phyloP scores from a whole-genome alignment of 1,284 basidiomycete species.

The Leucoagaricus sp. region DNA sequence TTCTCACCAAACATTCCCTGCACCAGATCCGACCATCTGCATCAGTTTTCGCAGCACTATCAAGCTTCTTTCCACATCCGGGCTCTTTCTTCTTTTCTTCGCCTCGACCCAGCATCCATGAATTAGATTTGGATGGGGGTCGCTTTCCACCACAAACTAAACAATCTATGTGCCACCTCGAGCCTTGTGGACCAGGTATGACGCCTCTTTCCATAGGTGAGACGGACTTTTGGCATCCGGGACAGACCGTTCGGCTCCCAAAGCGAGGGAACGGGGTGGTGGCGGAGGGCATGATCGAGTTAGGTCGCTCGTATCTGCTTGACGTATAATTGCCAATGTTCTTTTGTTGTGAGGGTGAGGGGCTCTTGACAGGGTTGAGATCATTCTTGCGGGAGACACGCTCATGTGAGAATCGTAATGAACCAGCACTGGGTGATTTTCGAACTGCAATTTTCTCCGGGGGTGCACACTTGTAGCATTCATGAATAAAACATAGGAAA shows the following conservation, averaged over 20 bases:
- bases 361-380: background rate
- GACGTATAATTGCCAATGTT: constrained; percentile 25
- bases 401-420: constrained; percentile 9
- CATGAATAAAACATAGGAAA: constrained; percentile 1
- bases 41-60: constrained; percentile 79
- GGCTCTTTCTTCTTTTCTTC: constrained; percentile 56
- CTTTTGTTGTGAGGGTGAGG: constrained; percentile 9
- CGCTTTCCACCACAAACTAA: constrained; percentile 75
- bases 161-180: constrained; percentile 75
- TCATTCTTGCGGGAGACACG: constrained; percentile 8
- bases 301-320: constrained; percentile 36
- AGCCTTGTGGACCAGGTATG: constrained; percentile 77
- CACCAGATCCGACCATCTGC: constrained; percentile 76
- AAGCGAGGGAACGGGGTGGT: constrained; percentile 56
- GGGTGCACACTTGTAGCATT: constrained; percentile 57
- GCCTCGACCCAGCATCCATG: constrained; percentile 39
- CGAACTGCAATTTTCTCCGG: constrained; percentile 41
- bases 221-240: constrained; percentile 70
- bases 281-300: constrained; percentile 39
- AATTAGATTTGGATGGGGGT: constrained; percentile 28
- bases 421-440: constrained; percentile 25
- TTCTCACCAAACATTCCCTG: constrained; percentile 73
- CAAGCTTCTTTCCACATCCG: constrained; percentile 79
- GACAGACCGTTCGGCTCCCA: constrained; percentile 63
- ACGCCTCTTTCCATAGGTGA: constrained; percentile 82